These are phyloP conservation scores for Straminergon stramineum DNA, from an alignment of 225 moss, liverwort and hornwort genomes.

Conservation along the genomic window DNA sequence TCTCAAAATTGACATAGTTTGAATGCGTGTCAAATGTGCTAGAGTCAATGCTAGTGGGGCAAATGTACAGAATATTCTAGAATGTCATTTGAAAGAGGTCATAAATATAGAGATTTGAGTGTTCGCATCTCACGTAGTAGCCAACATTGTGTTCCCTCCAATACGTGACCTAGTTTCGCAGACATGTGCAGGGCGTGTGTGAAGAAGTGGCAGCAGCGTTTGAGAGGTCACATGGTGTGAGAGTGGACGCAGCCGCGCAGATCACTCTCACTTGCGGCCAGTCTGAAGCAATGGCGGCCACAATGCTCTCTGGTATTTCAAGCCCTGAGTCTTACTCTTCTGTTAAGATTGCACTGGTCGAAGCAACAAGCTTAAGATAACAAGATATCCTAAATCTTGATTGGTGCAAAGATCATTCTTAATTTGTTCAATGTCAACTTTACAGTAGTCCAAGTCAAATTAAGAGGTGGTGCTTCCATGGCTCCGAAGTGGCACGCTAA, in stretches of 20 bases:
- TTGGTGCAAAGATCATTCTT: not conserved
- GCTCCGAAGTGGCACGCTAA: not conserved
- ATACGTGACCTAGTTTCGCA: conserved; percentile 19
- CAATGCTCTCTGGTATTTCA: conserved; percentile 62
- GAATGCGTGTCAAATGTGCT: not conserved
- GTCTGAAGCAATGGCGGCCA: conserved; percentile 79
- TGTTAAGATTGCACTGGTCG: not conserved
- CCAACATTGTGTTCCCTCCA: not conserved
- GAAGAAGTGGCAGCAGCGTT: conserved; percentile 64
- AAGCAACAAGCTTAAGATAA: not conserved
- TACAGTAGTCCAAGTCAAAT: not conserved
- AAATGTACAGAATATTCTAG: not conserved
- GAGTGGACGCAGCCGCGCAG: conserved; percentile 59
- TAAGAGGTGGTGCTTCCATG: not conserved
- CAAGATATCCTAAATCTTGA: not conserved
- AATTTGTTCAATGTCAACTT: not conserved
- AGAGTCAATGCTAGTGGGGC: not conserved
- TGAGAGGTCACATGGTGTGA: conserved; percentile 52
- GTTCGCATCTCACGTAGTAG: not conserved
- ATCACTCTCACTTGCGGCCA: conserved; percentile 88
- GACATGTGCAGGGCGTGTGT: conserved; percentile 88
- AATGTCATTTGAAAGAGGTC: not conserved
- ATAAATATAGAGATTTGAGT: not conserved
- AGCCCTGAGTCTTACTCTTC: not conserved
- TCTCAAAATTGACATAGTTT: not conserved